These are phyloP conservation scores for Echinosophora koreensis DNA, from an alignment of 306 rosid genomes.

Conservation along the genomic window DNA sequence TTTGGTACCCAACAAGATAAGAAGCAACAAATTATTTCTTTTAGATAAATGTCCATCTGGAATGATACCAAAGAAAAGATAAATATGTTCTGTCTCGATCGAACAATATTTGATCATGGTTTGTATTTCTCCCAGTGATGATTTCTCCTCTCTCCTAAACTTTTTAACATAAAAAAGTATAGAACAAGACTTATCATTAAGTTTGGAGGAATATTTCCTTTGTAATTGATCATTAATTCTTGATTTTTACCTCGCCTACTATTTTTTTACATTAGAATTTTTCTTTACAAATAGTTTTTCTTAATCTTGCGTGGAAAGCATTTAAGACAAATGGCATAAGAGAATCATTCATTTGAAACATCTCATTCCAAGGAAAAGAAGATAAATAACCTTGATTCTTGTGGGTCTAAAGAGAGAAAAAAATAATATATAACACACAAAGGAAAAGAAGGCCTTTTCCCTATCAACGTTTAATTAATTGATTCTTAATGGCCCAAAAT, in stretches of 20 bases:
- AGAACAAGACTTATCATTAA: neutral
- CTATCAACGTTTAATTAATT: conserved; percentile 41
- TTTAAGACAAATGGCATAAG: conserved; percentile 25
- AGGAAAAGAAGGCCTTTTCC: conserved; percentile 42
- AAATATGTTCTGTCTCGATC: too few species aligned
- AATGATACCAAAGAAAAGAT: too few species aligned
- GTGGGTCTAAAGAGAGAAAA: conserved; percentile 10
- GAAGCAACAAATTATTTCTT: too few species aligned
- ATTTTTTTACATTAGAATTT: neutral
- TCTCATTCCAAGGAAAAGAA: conserved; percentile 22
- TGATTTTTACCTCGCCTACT: neutral
- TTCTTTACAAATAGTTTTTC: conserved; percentile 3
- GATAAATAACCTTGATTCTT: conserved; percentile 36
- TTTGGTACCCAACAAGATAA: too few species aligned
- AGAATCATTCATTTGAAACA: conserved; percentile 34
- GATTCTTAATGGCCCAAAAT: conserved; percentile 45
- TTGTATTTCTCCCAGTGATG: too few species aligned
- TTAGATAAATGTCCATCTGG: too few species aligned
- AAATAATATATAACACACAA: conserved; percentile 20
- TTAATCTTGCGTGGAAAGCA: conserved; percentile 19
- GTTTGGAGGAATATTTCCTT: conserved; percentile 34
- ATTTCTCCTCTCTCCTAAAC: neutral
- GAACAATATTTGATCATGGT: too few species aligned
- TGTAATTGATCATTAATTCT: neutral
- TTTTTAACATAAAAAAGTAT: neutral